A percentile compares a stretch with the other conserved stretches of the same genome.
phyloP scores from a whole-genome alignment of 345 rosid genomes.

The Populus deltoides region DNA sequence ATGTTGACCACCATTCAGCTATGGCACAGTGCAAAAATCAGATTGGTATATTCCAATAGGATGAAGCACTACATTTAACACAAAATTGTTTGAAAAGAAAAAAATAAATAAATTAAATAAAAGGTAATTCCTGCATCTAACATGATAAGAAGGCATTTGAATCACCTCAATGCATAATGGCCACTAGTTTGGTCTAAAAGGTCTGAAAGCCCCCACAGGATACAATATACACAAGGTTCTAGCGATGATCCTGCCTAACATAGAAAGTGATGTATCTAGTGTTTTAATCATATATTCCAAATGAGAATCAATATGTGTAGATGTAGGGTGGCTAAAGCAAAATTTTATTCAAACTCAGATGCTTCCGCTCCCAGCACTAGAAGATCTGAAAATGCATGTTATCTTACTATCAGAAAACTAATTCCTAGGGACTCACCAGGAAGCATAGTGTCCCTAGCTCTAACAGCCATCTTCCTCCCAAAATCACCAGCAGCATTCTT shows the following conservation, averaged over 20 bases:
- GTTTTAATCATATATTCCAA: background rate
- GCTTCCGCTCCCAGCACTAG: background rate
- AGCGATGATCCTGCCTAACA: background rate
- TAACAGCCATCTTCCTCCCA: constrained; percentile 84
- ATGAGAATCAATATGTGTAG: background rate
- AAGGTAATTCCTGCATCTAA: background rate
- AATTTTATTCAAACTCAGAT: background rate
- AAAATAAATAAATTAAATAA: too few relatives aligned
- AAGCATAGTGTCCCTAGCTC: constrained; percentile 74
- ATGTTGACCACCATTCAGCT: constrained; percentile 99
- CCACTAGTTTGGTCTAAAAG: background rate
- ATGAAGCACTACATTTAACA: background rate
- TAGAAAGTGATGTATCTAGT: background rate
- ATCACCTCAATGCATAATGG: background rate
- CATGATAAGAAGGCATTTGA: background rate
- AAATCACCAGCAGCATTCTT: constrained; percentile 78
- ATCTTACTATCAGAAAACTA: background rate
- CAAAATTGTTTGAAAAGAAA: background rate
- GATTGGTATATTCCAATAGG: background rate
- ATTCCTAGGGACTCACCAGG: constrained; percentile 45
- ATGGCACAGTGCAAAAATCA: constrained; percentile 14
- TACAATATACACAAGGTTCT: background rate
- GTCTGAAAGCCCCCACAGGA: background rate
- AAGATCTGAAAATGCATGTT: background rate
- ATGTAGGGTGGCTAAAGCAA: background rate